These are phyloP conservation scores for Blastobotrys americana DNA, from an alignment of 805 yeast species.

Conservation along the genomic window DNA sequence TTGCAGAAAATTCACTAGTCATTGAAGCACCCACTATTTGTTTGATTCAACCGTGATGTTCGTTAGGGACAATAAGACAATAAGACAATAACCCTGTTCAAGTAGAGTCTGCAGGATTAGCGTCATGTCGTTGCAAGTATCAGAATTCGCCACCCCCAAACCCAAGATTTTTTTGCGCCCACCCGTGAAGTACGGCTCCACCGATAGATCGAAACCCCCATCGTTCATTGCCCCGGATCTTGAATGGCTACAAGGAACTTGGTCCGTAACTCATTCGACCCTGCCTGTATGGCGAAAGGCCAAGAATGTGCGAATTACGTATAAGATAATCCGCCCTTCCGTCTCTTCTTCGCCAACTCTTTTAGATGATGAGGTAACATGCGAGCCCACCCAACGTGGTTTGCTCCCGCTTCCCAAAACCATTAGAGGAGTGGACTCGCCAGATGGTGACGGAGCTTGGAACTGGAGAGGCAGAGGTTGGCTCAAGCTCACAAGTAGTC, in stretches of 20 bases:
- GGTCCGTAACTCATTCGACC: neutral
- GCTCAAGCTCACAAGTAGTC: neutral
- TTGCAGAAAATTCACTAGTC: too few species aligned
- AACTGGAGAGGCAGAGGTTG: neutral
- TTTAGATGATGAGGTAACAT: neutral
- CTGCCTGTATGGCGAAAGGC: neutral
- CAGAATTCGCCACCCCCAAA: too few species aligned
- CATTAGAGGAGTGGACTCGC: neutral
- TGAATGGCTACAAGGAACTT: neutral
- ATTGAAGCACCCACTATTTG: too few species aligned
- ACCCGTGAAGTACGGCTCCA: too few species aligned
- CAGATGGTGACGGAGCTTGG: neutral
- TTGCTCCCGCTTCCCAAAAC: neutral
- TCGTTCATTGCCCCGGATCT: neutral
- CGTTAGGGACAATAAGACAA: too few species aligned
- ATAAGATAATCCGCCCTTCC: neutral
- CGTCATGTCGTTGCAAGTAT: too few species aligned
- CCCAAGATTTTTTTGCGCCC: too few species aligned
- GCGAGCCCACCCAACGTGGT: neutral
- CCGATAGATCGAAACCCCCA: too few species aligned
- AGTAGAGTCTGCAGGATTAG: too few species aligned
- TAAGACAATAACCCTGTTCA: too few species aligned
- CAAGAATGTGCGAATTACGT: neutral
- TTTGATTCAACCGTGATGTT: too few species aligned
- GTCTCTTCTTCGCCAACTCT: neutral